These are phyloP conservation scores for Juglanconis oblonga DNA, from an alignment of 2,329 filamentous ascomycete genomes.

Conservation along the genomic window DNA sequence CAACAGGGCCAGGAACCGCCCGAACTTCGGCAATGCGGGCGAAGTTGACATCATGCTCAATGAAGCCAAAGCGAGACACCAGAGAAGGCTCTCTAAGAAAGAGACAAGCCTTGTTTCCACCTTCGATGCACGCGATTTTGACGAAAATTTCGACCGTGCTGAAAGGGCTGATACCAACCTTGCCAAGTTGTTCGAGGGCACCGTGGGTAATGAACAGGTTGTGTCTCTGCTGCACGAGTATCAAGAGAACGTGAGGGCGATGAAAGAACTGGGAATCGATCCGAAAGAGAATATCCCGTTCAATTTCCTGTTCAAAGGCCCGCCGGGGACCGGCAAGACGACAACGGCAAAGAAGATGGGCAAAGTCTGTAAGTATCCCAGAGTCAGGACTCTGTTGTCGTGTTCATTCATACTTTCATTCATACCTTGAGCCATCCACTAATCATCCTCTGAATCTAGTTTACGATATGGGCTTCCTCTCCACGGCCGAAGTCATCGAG, in stretches of 20 bases:
- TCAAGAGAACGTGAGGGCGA: constrained; percentile 47
- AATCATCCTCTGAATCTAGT: constrained; percentile 27
- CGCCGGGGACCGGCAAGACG: constrained; percentile 64
- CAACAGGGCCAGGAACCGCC: constrained; percentile 55
- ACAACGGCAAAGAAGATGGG: constrained; percentile 72
- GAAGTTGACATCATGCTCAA: constrained; percentile 70
- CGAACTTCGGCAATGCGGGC: constrained; percentile 70
- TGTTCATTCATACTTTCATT: constrained; percentile 59
- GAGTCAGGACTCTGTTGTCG: too few relatives aligned
- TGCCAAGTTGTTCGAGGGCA: constrained; percentile 52
- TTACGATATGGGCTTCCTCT: constrained; percentile 70
- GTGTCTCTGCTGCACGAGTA: constrained; percentile 53
- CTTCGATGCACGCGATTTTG: constrained; percentile 48
- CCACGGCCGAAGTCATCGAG: constrained; percentile 58
- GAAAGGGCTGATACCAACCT: constrained; percentile 47
- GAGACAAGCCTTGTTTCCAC: constrained; percentile 22
- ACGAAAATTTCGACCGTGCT: constrained; percentile 55
- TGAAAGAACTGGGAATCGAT: constrained; percentile 51
- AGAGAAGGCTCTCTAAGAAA: constrained; percentile 25
- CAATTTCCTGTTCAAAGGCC: constrained; percentile 67
- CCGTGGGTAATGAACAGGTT: constrained; percentile 56
- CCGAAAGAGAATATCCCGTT: constrained; percentile 59
- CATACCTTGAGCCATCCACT: too few relatives aligned
- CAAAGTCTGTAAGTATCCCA: constrained; percentile 23
- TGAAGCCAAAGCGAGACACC: constrained; percentile 45